A percentile compares a stretch with the other conserved stretches of the same genome.
Conservation (phyloP, 2,329 filamentous ascomycete species). For the Aspergillus japonicus region DNA sequence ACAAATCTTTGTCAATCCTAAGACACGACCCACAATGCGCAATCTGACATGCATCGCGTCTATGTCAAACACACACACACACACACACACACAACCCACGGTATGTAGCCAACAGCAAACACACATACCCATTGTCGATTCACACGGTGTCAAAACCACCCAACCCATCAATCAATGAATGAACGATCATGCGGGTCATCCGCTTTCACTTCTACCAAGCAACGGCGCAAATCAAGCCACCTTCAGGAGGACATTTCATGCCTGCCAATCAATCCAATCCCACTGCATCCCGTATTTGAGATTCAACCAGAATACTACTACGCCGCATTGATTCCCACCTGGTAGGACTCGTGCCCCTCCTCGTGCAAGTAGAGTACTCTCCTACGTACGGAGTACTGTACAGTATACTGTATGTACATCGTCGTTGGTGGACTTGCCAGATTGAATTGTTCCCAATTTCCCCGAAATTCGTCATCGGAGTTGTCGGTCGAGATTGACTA, state of each 20-base stretch:
- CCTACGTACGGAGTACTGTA: neutral
- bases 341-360: no score
- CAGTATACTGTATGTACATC: neutral
- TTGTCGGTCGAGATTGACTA: neutral
- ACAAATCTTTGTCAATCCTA: no score
- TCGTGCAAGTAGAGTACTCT: no score
- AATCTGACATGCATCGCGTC: no score
- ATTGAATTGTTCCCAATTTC: neutral
- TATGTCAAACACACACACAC: no score
- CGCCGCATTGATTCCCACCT: no score
- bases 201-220: neutral
- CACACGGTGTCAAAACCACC: neutral
- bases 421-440: neutral
- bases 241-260: no score
- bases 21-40: no score
- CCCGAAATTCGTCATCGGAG: neutral
- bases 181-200: neutral
- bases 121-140: neutral
- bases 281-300: no score
- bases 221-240: neutral
- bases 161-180: no score
- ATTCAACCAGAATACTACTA: no score
- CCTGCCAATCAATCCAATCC: neutral
- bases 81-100: no score
- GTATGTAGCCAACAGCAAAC: neutral